phyloP scores from a whole-genome alignment of 495 filamentous ascomycete species.

The Penicillium angulare region DNA sequence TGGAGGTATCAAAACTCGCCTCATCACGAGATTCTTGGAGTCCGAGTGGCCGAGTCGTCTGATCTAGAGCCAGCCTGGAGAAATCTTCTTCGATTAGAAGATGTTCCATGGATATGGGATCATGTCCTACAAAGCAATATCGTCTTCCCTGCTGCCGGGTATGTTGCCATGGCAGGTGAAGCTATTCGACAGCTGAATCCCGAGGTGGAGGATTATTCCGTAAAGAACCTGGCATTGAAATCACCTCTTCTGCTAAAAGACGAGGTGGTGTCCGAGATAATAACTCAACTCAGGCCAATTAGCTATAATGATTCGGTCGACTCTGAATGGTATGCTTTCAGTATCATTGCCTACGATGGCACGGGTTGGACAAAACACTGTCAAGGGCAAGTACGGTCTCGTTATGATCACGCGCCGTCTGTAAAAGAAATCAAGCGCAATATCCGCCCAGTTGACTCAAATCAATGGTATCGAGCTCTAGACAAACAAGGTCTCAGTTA shows the following conservation, averaged over 20 bases:
- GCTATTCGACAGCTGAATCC: conserved; percentile 34
- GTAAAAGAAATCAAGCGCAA: neutral
- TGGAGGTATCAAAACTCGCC: conserved; percentile 46
- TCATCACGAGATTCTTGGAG: conserved; percentile 49
- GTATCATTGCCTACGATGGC: neutral
- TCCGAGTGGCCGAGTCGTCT: conserved; percentile 34
- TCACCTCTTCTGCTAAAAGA: neutral
- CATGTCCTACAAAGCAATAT: conserved; percentile 35
- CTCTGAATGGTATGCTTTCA: conserved; percentile 1
- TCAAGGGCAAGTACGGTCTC: neutral
- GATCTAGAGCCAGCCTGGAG: conserved; percentile 50
- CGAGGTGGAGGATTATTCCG: neutral
- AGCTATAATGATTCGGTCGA: neutral
- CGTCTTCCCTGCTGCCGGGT: conserved; percentile 50
- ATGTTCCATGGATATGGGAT: conserved; percentile 49
- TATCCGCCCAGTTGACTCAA: neutral
- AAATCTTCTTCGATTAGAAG: conserved; percentile 40
- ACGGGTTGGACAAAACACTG: conserved; percentile 1
- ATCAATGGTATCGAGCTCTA: conserved; percentile 2
- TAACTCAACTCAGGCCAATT: neutral
- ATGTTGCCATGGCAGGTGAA: conserved; percentile 48
- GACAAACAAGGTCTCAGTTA: conserved; percentile 1
- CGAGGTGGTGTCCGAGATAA: neutral
- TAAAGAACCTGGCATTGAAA: neutral
- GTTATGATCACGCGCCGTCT: neutral